Evolutionary conservation across 441 rosid genomes (phyloP), one percentile per base, ranked within the genome.

Genomic region (Adansonia madagascariensis): DNA sequence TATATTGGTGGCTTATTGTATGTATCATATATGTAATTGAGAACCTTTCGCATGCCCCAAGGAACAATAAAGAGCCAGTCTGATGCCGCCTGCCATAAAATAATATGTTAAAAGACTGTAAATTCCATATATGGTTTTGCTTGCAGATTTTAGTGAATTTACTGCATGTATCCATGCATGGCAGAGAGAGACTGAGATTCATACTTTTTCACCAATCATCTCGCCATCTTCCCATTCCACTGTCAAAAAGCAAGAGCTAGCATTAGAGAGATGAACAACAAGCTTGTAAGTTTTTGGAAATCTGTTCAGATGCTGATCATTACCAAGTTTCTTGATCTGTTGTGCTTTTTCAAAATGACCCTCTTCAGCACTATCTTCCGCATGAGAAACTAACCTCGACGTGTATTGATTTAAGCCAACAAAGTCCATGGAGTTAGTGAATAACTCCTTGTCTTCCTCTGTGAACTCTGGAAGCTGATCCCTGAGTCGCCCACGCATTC

Each of bases 31-130:
- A 95, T 74, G 87, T 92, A 86, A 81, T 87, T 92, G 73, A 95
- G 86, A 78, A 85, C 87, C 86, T 80, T 93, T 62, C 92, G 85
- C 75, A 95, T 88, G 82, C 97, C 99, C 97, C 98, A 95, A 55
- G 99, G 99, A 84, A 90, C 97, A 81, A 89, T 82, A 67, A 86
- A 92, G 71, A 95, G 97, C 98, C 98, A 95, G 39, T 89, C 92
- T 6, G 99, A 95, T 75, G 99, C 99, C 67, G 97, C 97, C 98
- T 95, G 92, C 77, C 74, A 81, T 60, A n/a, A 27, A 60, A 20
- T 49, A 80, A 74, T 75, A 62, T 70, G 73, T 81, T 18, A 81
- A 73, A 50, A 17, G 46, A 75, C 56, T 8, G 62, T 39, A 72
- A 52, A 63, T 5, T 43, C 9, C 12, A n/a, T 65, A 66, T 4